Base-by-base conservation (phyloP, 2,329 filamentous ascomycete species). In the Talaromyces sp. region DNA sequence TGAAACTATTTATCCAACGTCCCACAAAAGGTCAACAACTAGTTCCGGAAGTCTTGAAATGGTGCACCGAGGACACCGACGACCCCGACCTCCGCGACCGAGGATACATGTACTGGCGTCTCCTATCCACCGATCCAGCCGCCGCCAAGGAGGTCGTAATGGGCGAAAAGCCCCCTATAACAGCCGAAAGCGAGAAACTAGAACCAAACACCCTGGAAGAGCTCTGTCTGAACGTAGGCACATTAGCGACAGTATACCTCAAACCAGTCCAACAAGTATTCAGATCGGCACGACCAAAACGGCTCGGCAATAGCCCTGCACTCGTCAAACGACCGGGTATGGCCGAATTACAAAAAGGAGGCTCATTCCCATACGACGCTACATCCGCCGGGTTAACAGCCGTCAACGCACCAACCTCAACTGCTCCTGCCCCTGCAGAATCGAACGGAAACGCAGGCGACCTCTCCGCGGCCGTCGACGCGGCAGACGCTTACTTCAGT, bases 71-170 rank as follows among this genome's bases (percentile, higher is more conserved):
- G 77, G 95, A 98, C 77, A 98, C 94, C n/a, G 95, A 99, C 75
- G 97, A 99, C 77, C 95, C 95, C 0, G 95, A 99, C 78, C 86
- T 99, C 33, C 89, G 95, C 68, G 95, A 99, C 76, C 85, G 95
- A 72, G 95, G 95, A 0, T 99, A 97, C 82, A 98, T 99, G 93
- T 99, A 99, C 82, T 99, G 95, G 95, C 91, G 95, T 4, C 85
- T 99, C 14, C 84, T 99, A 1, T 97, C 93, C 1, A 96, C 93
- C 0, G 93, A 97, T 75, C 94, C 96, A 70, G 88, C 89, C 59
- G 87, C 90, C 0, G 95, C 95, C 1, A 95, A 91, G 75, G 83
- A 88, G 67, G 87, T 99, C 60, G 93, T 99, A 69, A 98, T 99
- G 94, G 94, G 95, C 66, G 91, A 96, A 70, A 99, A 99, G 76